Evolutionary conservation across 169 alveolate genomes (phyloP).

Genomic region (Cryptosporidium sp.): DNA sequence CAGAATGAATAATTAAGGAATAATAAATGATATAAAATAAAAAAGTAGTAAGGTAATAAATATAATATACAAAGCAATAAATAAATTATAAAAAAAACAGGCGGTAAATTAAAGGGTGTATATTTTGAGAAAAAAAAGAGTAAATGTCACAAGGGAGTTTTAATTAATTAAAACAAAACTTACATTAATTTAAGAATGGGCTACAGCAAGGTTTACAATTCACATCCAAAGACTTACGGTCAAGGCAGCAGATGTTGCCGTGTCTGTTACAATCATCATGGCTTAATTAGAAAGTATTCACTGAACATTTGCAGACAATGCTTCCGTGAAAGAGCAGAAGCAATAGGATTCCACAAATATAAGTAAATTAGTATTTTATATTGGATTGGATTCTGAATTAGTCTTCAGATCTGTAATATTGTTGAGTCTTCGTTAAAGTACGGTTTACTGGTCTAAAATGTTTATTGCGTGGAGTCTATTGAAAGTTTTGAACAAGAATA

Average conservation of each 20-base stretch:
- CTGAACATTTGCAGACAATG: slow-evolving; percentile 98
- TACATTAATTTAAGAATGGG: slow-evolving; percentile 38
- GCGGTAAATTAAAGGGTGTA: slow-evolving; percentile 5
- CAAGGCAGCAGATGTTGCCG: slow-evolving; percentile 94
- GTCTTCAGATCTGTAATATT: neutral
- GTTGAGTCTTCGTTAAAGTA: slow-evolving; percentile 18
- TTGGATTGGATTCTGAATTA: neutral
- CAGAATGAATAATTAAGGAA: neutral
- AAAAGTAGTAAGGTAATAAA: neutral
- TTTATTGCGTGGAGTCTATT: neutral
- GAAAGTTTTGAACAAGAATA: neutral
- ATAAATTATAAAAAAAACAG: neutral
- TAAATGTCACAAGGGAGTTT: neutral
- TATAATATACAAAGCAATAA: neutral
- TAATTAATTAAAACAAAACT: neutral
- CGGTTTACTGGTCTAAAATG: slow-evolving; percentile 32
- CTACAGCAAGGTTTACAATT: slow-evolving; percentile 72
- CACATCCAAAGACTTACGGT: slow-evolving; percentile 90
- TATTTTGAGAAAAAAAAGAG: neutral
- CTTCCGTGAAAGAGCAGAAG: slow-evolving; percentile 97
- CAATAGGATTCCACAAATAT: slow-evolving; percentile 94
- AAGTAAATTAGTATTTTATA: slow-evolving; percentile 31
- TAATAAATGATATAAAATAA: neutral
- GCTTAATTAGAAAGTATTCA: slow-evolving; percentile 97
- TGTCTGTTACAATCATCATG: slow-evolving; percentile 97